These are phyloP conservation scores for Bolboschoenus planiculmis DNA, from an alignment of 176 grass and related monocot species.

Conservation along the genomic window DNA sequence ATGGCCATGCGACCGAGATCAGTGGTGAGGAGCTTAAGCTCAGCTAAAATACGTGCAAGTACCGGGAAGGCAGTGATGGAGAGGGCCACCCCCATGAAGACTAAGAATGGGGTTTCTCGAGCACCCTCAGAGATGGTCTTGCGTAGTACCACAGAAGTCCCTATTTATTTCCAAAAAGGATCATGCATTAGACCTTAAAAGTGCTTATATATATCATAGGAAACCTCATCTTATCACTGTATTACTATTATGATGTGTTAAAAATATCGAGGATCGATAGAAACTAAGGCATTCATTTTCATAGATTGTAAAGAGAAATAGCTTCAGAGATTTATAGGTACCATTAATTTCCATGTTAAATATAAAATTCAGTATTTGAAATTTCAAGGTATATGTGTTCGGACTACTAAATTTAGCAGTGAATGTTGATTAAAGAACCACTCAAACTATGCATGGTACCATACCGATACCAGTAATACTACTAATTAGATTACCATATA, in stretches of 20 bases:
- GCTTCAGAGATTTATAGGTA: not conserved
- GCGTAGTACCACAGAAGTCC: conserved; percentile 23
- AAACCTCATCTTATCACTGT: not conserved
- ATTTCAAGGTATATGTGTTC: not conserved
- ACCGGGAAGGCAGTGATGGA: conserved; percentile 34
- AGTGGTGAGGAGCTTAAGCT: conserved; percentile 34
- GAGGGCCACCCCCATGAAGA: conserved; percentile 35
- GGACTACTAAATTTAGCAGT: not conserved
- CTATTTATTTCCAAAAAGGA: not conserved
- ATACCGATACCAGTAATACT: not conserved
- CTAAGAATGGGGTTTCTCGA: conserved; percentile 22
- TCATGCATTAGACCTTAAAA: not conserved
- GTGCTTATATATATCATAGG: not conserved
- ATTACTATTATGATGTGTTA: not conserved
- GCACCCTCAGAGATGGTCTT: conserved; percentile 23
- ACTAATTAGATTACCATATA: not conserved
- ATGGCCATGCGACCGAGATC: conserved; percentile 34
- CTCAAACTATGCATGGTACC: not conserved
- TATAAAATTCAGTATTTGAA: not conserved
- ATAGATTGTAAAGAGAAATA: not conserved
- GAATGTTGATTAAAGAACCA: not conserved
- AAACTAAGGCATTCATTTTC: not conserved
- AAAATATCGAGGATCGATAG: not conserved
- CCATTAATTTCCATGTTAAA: not conserved
- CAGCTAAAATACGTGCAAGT: conserved; percentile 28